These are phyloP conservation scores for Kwoniella pini DNA, from an alignment of 768 basidiomycete genomes.

Conservation along the genomic window DNA sequence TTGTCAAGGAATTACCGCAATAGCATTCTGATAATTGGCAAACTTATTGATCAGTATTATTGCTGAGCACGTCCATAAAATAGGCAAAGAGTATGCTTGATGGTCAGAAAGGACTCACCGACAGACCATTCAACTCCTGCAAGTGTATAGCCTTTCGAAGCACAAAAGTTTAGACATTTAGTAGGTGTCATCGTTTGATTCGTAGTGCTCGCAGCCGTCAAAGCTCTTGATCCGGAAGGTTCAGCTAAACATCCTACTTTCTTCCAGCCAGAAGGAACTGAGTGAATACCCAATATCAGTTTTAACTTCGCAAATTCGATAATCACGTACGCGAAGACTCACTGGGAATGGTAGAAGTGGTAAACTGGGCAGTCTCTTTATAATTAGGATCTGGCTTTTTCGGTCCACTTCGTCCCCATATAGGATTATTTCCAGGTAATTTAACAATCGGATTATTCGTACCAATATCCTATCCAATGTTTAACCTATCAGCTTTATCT, in stretches of 20 bases:
- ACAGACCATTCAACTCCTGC: conserved; percentile 68
- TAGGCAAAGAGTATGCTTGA: not conserved
- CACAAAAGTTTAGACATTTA: conserved; percentile 66
- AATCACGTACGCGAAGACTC: not conserved
- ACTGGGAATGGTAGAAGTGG: conserved; percentile 46
- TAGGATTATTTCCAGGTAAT: conserved; percentile 42
- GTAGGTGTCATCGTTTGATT: conserved; percentile 61
- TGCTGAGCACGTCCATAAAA: no score
- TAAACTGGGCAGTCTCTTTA: conserved; percentile 20
- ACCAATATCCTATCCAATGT: conserved; percentile 25
- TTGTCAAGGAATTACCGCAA: conserved; percentile 13
- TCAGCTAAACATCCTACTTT: conserved; percentile 41
- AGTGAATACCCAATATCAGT: no score
- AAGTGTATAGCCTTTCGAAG: conserved; percentile 62
- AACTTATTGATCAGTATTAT: no score
- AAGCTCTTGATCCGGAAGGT: conserved; percentile 27
- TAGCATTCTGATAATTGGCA: conserved; percentile 14
- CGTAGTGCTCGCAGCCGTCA: conserved; percentile 53
- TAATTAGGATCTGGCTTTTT: conserved; percentile 20
- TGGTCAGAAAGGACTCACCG: conserved; percentile 5
- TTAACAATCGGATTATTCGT: conserved; percentile 17
- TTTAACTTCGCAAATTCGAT: no score
- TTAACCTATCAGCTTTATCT: no score
- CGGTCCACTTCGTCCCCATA: conserved; percentile 36
- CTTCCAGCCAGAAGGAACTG: conserved; percentile 42